Evolutionary conservation across 805 yeast species (phyloP).

Genomic region (Starmerella apicola): DNA sequence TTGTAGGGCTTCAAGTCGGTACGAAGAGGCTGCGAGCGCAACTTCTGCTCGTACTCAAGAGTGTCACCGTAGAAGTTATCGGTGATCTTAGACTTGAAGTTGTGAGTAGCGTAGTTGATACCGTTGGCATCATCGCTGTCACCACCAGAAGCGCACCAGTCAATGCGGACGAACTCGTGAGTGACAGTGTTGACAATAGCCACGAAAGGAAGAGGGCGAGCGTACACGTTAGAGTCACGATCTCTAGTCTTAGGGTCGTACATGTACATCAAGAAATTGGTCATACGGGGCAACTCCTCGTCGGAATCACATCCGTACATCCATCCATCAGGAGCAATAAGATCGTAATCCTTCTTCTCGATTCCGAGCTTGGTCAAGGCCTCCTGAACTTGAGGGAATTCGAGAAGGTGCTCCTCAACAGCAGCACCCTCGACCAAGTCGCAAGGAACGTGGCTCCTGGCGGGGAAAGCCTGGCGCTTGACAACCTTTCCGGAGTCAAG

Average conservation of each 20-base stretch:
- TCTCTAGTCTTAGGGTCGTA: conserved; percentile 44
- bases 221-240: conserved; percentile 41
- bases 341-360: conserved; percentile 14
- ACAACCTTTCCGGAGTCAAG: conserved; percentile 50
- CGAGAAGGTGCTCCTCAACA: conserved; percentile 22
- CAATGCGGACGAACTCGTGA: conserved; percentile 54
- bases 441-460: conserved; percentile 58
- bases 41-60: conserved; percentile 63
- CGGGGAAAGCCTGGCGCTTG: conserved; percentile 42
- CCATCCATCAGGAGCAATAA: conserved; percentile 35
- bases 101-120: conserved; percentile 43
- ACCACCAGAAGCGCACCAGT: conserved; percentile 57
- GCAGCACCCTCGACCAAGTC: conserved; percentile 36
- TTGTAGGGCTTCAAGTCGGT: conserved; percentile 57
- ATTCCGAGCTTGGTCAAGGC: conserved; percentile 75
- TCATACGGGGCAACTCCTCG: conserved; percentile 32
- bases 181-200: conserved; percentile 58
- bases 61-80: conserved; percentile 36
- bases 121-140: conserved; percentile 43
- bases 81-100: conserved; percentile 42
- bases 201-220: conserved; percentile 59
- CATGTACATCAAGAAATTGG: conserved; percentile 66
- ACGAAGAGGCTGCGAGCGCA: conserved; percentile 44
- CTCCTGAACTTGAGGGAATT: conserved; percentile 83
- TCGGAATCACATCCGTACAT: conserved; percentile 63